Evolutionary conservation across 495 filamentous ascomycete genomes (phyloP), one percentile per base, ranked within the genome.

Genomic region (Lentithecium fluviatile): DNA sequence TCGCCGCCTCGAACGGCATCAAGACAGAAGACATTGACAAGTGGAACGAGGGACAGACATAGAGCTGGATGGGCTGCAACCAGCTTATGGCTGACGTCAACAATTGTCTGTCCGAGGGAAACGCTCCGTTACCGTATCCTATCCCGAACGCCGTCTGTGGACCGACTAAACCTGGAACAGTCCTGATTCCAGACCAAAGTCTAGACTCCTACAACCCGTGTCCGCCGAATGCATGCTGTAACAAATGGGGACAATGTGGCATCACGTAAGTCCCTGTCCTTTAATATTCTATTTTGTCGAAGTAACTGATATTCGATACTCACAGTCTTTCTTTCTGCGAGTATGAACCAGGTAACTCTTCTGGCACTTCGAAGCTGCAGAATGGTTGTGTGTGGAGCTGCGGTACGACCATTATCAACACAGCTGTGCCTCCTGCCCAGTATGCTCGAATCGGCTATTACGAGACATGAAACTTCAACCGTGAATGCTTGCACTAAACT

Each of bases 331-430:
- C n/a, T n/a, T n/a, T n/a, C n/a, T n/a, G n/a, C n/a, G n/a, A n/a
- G 29, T 32, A 17, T 4, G 45, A 17, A 6, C 45, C 45, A 15
- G 45, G 45, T 17, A 17, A n/a, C n/a, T n/a, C n/a, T n/a, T n/a
- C n/a, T n/a, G n/a, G n/a, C n/a, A n/a, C n/a, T n/a, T n/a, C 45
- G 21, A 49, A 49, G 21, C 49, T 52, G 49, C 21, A 23, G 24
- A 0, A 72, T 55, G 74, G 74, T 7, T 82, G 80, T 65, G 75
- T 82, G 29, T 78, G 70, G 19, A 78, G 77, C 65, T 82, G 79
- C 58, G 79, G 77, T 7, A 74, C 60, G 2, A 57, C 75, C 6
- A 70, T 80, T 12, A 67, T 70, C 20, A 72, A 60, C 5, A 63
- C 60, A 17, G 53, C 64, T 12, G 19, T 4, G 12, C 52, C 52